Evolutionary conservation across 495 filamentous ascomycete species (phyloP).

Genomic region (Aspergillus egyptiacus): DNA sequence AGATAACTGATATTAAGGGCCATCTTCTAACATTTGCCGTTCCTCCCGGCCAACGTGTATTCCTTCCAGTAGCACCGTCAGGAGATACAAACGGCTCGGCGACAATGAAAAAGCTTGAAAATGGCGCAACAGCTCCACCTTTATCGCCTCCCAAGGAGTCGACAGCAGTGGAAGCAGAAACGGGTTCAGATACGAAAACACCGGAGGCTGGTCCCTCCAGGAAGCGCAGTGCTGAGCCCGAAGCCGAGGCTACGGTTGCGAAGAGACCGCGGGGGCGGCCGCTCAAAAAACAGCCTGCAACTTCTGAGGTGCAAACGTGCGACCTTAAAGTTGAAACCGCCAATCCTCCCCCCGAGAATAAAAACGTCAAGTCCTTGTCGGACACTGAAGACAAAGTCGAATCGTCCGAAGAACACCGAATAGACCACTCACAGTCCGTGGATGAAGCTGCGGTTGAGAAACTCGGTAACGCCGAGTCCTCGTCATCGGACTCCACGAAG

Average conservation of each 20-base stretch:
- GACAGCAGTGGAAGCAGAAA: background rate
- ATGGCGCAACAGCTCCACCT: background rate
- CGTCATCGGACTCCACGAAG: background rate
- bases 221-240: slow-evolving; percentile 14
- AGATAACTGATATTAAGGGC: slow-evolving; percentile 37
- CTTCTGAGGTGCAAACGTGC: background rate
- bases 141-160: background rate
- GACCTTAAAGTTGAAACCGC: background rate
- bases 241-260: background rate
- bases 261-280: slow-evolving; percentile 10
- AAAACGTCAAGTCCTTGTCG: background rate
- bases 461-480: background rate
- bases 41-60: slow-evolving; percentile 41
- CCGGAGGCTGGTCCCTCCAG: slow-evolving; percentile 4
- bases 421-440: background rate
- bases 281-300: background rate
- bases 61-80: slow-evolving; percentile 19
- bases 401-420: background rate
- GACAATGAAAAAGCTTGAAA: background rate
- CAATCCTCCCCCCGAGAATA: background rate
- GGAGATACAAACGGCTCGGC: slow-evolving; percentile 2
- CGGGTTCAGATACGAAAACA: background rate
- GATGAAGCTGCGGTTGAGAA: background rate
- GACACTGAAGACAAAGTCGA: background rate
- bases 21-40: slow-evolving; percentile 35